phyloP scores from a whole-genome alignment of 139 green algal genomes.

The Coelastrella sp. region DNA sequence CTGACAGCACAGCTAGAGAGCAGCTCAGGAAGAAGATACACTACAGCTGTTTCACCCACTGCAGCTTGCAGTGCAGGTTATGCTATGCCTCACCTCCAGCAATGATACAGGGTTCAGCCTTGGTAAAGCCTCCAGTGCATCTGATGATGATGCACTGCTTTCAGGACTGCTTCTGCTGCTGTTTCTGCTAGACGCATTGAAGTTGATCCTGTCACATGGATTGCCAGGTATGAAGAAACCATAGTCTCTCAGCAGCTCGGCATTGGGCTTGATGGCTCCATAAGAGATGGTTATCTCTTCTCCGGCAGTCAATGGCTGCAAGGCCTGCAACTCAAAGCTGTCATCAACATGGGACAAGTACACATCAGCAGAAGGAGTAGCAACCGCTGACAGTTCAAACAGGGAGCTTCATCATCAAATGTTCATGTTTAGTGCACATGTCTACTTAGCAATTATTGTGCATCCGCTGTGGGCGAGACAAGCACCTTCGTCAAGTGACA shows the following conservation, averaged over 20 bases:
- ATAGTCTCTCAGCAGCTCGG: slow-evolving; percentile 54
- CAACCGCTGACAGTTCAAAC: too few species aligned
- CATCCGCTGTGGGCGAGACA: too few species aligned
- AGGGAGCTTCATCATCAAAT: too few species aligned
- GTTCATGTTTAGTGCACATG: too few species aligned
- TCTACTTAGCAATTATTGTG: too few species aligned
- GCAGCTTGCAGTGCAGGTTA: background rate
- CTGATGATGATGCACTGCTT: background rate
- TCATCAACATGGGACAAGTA: background rate
- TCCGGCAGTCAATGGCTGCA: slow-evolving; percentile 13
- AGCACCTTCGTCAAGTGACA: too few species aligned
- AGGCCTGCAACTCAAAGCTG: slow-evolving; percentile 56
- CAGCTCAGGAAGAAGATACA: background rate
- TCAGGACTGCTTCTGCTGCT: slow-evolving; percentile 10
- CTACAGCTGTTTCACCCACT: background rate
- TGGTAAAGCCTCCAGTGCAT: background rate
- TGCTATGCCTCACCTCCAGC: slow-evolving; percentile 1
- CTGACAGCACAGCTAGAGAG: background rate
- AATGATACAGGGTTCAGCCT: slow-evolving; percentile 8
- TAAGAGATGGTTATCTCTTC: slow-evolving; percentile 57
- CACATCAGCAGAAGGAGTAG: too few species aligned
- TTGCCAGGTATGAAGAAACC: slow-evolving; percentile 28
- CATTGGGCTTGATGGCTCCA: slow-evolving; percentile 53
- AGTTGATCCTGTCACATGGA: slow-evolving; percentile 7
- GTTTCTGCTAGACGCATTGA: background rate